A percentile compares a stretch with the other conserved stretches of the same genome.
Conservation (phyloP, 1,284 basidiomycete genomes). For the Rhodotorula sp. region DNA sequence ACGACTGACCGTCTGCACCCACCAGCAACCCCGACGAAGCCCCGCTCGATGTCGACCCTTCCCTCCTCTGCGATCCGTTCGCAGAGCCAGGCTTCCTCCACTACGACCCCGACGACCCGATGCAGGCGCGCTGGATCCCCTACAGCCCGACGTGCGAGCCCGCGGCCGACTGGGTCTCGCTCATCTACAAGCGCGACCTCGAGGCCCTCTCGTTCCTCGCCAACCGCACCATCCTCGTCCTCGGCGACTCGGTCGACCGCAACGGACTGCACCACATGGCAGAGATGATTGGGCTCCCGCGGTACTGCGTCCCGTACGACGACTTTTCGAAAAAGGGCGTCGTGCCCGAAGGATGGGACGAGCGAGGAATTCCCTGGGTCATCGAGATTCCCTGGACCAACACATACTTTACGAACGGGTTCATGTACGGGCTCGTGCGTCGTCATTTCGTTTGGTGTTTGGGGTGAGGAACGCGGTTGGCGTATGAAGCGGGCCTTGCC, state of each 20-base stretch:
- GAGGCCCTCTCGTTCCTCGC: slow-evolving; percentile 38
- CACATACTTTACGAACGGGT: slow-evolving; percentile 43
- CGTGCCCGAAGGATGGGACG: slow-evolving; percentile 40
- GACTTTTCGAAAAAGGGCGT: slow-evolving; percentile 36
- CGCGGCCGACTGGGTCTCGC: slow-evolving; percentile 42
- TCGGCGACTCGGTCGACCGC: slow-evolving; percentile 47
- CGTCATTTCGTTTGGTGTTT: too few species aligned
- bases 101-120: slow-evolving; percentile 27
- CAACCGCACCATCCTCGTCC: slow-evolving; percentile 45
- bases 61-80: slow-evolving; percentile 40
- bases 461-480: too few species aligned
- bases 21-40: not conserved
- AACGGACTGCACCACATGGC: slow-evolving; percentile 44
- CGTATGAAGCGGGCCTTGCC: too few species aligned
- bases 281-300: slow-evolving; percentile 36
- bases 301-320: slow-evolving; percentile 39
- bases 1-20: too few species aligned
- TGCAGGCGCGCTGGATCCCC: slow-evolving; percentile 41
- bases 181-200: slow-evolving; percentile 25
- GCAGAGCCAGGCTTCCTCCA: slow-evolving; percentile 42
- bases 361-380: slow-evolving; percentile 39
- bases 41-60: slow-evolving; percentile 1
- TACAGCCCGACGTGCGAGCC: slow-evolving; percentile 40
- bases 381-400: slow-evolving; percentile 41
- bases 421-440: slow-evolving; percentile 45